Evolutionary conservation across 768 basidiomycete genomes (phyloP).

Genomic region (Boletus edulis): DNA sequence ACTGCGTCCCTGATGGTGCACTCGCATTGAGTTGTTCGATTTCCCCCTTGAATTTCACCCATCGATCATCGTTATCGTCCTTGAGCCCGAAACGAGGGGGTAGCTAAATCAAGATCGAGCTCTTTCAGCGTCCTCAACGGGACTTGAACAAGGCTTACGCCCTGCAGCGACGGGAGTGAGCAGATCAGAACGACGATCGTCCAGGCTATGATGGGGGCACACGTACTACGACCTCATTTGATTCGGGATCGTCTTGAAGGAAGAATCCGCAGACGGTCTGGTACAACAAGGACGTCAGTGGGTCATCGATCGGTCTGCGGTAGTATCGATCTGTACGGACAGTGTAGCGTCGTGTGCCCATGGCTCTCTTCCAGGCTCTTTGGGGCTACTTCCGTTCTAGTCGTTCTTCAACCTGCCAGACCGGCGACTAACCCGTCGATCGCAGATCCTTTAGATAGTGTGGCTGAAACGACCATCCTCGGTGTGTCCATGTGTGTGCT

Average conservation of each 20-base stretch:
- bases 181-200: background rate
- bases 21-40: constrained; percentile 45
- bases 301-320: background rate
- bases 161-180: background rate
- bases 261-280: constrained; percentile 16
- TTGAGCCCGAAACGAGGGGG: constrained; percentile 58
- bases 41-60: constrained; percentile 42
- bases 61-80: constrained; percentile 49
- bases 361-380: constrained; percentile 2
- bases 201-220: background rate
- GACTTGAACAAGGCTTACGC: constrained; percentile 9
- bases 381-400: background rate
- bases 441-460: background rate
- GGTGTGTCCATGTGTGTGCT: background rate
- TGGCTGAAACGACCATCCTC: background rate
- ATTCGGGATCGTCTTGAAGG: constrained; percentile 21
- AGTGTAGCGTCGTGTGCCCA: constrained; percentile 14
- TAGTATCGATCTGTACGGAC: constrained; percentile 7
- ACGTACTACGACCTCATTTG: constrained; percentile 11
- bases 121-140: background rate
- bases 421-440: background rate
- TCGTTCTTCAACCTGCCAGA: background rate
- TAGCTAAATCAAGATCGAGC: constrained; percentile 36
- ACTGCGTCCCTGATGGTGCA: constrained; percentile 38
- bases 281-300: background rate